These are phyloP conservation scores for Ceriops decandra DNA, from an alignment of 345 rosid species.

Conservation along the genomic window DNA sequence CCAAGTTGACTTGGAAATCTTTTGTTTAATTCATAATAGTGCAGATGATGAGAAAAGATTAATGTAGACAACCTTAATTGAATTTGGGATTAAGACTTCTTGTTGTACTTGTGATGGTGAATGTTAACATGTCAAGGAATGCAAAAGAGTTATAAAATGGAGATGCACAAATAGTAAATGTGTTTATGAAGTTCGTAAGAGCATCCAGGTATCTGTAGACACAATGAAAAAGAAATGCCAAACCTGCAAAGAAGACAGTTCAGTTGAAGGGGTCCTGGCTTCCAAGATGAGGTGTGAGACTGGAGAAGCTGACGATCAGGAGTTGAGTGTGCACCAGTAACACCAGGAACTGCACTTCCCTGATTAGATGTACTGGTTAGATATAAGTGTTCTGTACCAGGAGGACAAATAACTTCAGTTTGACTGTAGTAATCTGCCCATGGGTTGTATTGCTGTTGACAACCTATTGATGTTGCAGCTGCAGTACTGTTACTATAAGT, in stretches of 20 bases:
- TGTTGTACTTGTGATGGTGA: too few species aligned
- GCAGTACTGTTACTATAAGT: constrained; percentile 52
- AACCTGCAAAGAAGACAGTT: constrained; percentile 72
- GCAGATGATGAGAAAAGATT: too few species aligned
- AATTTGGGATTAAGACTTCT: too few species aligned
- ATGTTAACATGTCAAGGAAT: too few species aligned
- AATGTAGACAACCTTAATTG: too few species aligned
- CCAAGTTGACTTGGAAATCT: too few species aligned
- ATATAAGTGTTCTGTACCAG: constrained; percentile 85
- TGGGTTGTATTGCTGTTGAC: constrained; percentile 76
- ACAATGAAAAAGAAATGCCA: constrained; percentile 4
- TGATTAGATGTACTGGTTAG: constrained; percentile 49
- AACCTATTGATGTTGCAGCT: constrained; percentile 50
- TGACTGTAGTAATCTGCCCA: constrained; percentile 82
- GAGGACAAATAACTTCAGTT: constrained; percentile 95
- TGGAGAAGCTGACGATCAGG: constrained; percentile 59
- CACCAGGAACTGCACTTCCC: constrained; percentile 50
- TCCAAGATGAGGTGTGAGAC: constrained; percentile 56
- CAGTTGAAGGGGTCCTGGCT: constrained; percentile 57
- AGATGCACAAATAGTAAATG: too few species aligned
- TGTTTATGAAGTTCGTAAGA: too few species aligned
- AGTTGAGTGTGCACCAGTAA: constrained; percentile 48
- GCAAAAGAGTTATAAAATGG: too few species aligned
- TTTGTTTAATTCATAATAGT: too few species aligned
- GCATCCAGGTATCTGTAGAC: too few species aligned